Evolutionary conservation across 371 early-diverging fungal genomes (phyloP).

Genomic region (Rhizopus microsporus): DNA sequence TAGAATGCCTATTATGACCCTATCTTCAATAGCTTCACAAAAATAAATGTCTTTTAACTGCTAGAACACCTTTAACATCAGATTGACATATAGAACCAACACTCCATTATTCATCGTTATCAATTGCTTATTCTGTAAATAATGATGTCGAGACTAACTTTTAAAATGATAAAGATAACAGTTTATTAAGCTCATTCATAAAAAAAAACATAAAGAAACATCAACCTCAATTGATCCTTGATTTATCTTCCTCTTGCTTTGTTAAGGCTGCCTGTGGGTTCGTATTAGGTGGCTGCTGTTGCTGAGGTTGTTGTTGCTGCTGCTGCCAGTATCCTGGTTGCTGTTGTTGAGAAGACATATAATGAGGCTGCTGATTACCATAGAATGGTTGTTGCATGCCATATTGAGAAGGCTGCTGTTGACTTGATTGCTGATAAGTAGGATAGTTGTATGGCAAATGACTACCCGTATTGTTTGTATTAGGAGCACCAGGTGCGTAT

Average conservation of each 20-base stretch:
- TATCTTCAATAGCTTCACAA: too few relatives aligned
- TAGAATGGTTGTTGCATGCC: conserved; percentile 41
- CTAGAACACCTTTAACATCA: too few relatives aligned
- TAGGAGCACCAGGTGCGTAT: conserved; percentile 10
- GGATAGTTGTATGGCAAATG: conserved; percentile 13
- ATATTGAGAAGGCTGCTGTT: conserved; percentile 28
- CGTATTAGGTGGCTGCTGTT: neutral
- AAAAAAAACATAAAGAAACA: neutral
- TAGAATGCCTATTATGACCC: too few relatives aligned
- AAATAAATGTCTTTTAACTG: too few relatives aligned
- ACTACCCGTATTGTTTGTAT: conserved; percentile 6
- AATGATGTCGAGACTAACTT: too few relatives aligned
- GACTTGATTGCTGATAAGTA: conserved; percentile 29
- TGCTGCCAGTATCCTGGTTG: conserved; percentile 16
- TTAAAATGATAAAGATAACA: too few relatives aligned
- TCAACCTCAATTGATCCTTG: neutral
- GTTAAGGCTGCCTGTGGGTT: neutral
- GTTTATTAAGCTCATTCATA: too few relatives aligned
- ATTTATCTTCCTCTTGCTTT: conserved; percentile 3
- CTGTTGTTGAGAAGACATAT: conserved; percentile 35
- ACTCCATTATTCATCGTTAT: too few relatives aligned
- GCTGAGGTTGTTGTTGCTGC: conserved; percentile 24
- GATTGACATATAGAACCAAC: too few relatives aligned
- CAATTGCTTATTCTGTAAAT: too few relatives aligned
- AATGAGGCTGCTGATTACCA: conserved; percentile 39